phyloP scores from a whole-genome alignment of 2,329 filamentous ascomycete species.

The Corniculantispora saksenae region DNA sequence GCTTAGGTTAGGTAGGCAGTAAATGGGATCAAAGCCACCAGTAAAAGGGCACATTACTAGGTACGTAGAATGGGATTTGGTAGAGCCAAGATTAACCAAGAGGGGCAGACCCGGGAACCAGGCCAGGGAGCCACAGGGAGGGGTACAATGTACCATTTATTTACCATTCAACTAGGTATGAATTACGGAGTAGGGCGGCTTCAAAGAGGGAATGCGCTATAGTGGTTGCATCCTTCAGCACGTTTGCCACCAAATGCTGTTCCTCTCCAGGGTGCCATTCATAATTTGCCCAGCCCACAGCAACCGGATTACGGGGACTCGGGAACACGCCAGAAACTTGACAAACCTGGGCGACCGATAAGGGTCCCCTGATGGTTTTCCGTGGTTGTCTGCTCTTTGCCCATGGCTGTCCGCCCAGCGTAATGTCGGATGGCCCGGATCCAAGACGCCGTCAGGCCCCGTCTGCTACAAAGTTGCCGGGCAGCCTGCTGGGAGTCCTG shows the following conservation, averaged over 20 bases:
- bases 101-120: constrained; percentile 7
- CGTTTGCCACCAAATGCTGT: not conserved
- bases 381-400: too few relatives aligned
- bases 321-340: too few relatives aligned
- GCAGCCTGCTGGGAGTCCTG: too few relatives aligned
- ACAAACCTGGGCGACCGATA: too few relatives aligned
- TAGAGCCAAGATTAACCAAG: constrained; percentile 10
- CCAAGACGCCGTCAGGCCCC: not conserved
- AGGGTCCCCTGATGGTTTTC: not conserved
- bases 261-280: not conserved
- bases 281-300: not conserved
- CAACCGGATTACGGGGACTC: not conserved
- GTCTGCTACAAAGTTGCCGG: too few relatives aligned
- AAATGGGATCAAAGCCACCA: too few relatives aligned
- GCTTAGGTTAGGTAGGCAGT: too few relatives aligned
- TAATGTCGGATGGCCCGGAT: constrained; percentile 1
- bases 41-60: too few relatives aligned
- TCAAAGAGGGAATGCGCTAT: not conserved
- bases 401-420: too few relatives aligned
- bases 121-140: not conserved
- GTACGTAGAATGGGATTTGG: not conserved
- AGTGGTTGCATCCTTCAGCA: not conserved
- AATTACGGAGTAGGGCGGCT: too few relatives aligned
- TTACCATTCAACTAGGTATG: too few relatives aligned
- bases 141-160: too few relatives aligned